phyloP scores from a whole-genome alignment of 495 filamentous ascomycete species.

The Talaromyces thailandensis region DNA sequence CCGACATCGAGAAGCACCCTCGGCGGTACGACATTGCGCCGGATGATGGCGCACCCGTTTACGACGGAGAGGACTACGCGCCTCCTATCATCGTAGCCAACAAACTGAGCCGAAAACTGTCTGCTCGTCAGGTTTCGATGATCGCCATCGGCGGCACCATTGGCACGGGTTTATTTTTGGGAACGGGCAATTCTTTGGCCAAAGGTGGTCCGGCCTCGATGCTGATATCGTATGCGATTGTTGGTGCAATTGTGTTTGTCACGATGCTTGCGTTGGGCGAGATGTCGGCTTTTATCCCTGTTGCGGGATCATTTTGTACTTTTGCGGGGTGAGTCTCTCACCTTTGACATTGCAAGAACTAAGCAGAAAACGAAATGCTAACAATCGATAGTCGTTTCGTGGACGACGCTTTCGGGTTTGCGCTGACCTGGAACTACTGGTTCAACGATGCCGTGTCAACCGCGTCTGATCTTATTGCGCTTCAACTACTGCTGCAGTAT shows the following conservation, averaged over 20 bases:
- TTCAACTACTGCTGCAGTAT: constrained; percentile 43
- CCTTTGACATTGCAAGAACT: neutral
- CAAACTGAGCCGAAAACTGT: constrained; percentile 3
- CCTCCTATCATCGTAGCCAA: constrained; percentile 1
- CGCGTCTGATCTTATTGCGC: constrained; percentile 44
- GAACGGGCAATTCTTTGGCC: constrained; percentile 56
- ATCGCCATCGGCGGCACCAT: constrained; percentile 67
- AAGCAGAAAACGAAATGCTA: constrained; percentile 2
- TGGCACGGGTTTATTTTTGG: constrained; percentile 68
- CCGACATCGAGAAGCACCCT: constrained; percentile 2
- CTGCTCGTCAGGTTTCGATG: constrained; percentile 51
- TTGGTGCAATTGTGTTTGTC: constrained; percentile 38
- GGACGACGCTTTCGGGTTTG: constrained; percentile 62
- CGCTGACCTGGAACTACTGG: constrained; percentile 66
- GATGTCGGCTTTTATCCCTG: constrained; percentile 41
- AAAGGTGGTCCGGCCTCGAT: constrained; percentile 58
- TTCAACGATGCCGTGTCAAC: constrained; percentile 51
- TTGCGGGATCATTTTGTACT: constrained; percentile 43
- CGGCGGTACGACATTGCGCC: neutral
- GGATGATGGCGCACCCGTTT: neutral
- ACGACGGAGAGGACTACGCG: neutral
- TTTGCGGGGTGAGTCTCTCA: constrained; percentile 40
- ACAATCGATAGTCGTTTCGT: constrained; percentile 45
- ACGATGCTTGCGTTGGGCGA: constrained; percentile 43
- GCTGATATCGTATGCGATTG: constrained; percentile 57